These are phyloP conservation scores for Cytidiella melzeri DNA, from an alignment of 768 basidiomycete genomes.

Conservation along the genomic window DNA sequence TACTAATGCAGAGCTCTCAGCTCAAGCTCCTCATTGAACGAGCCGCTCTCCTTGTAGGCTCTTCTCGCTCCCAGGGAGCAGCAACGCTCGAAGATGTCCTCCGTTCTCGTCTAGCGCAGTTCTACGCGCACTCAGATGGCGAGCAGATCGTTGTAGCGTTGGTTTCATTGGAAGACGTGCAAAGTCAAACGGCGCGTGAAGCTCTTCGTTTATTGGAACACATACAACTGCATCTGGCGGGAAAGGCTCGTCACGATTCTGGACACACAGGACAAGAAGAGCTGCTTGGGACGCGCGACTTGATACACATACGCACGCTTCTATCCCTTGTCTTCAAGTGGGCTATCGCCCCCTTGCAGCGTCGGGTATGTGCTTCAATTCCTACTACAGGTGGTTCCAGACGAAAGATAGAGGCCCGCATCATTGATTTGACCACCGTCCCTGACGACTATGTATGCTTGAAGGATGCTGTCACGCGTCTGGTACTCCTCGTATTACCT, in stretches of 20 bases:
- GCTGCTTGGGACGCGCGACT: constrained; percentile 60
- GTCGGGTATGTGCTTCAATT: constrained; percentile 28
- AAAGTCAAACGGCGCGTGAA: constrained; percentile 49
- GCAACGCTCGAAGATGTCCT: constrained; percentile 19
- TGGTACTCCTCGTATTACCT: constrained; percentile 51
- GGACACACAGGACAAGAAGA: constrained; percentile 17
- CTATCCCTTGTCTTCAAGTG: constrained; percentile 67
- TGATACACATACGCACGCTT: constrained; percentile 55
- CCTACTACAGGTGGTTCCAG: constrained; percentile 30
- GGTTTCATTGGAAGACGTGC: constrained; percentile 34
- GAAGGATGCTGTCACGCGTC: constrained; percentile 33
- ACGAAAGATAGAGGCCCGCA: constrained; percentile 18
- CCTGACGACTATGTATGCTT: constrained; percentile 40
- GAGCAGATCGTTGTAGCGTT: not conserved
- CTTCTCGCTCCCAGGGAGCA: constrained; percentile 12
- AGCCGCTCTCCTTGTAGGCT: constrained; percentile 15
- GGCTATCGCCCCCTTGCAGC: constrained; percentile 54
- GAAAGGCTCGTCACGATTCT: constrained; percentile 21
- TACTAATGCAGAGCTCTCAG: constrained; percentile 8
- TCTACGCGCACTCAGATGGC: constrained; percentile 8
- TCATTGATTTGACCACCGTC: constrained; percentile 40
- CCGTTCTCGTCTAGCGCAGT: constrained; percentile 14
- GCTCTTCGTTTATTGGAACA: constrained; percentile 44
- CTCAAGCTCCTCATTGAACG: constrained; percentile 9
- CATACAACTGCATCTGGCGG: constrained; percentile 33